A percentile compares a stretch with the other conserved stretches of the same genome.
Conservation (phyloP, 805 yeast species). For the Metschnikowia anglica region DNA sequence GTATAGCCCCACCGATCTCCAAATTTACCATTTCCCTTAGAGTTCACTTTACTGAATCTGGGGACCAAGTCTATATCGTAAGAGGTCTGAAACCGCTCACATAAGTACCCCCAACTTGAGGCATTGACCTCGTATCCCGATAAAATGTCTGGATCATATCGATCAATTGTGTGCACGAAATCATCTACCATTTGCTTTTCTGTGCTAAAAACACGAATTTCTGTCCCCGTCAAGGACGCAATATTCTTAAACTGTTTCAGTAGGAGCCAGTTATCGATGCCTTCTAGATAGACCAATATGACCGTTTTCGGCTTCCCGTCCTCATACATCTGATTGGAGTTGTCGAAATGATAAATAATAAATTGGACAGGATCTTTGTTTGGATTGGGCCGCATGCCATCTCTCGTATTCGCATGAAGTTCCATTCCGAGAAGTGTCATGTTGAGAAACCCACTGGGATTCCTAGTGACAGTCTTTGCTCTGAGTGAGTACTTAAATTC, state of each 20-base stretch:
- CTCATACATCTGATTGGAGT: conserved; percentile 25
- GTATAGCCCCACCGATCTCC: conserved; percentile 80
- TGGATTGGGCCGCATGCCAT: conserved; percentile 61
- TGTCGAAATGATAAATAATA: conserved; percentile 64
- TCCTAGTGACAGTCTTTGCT: conserved; percentile 31
- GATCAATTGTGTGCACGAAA: conserved; percentile 54
- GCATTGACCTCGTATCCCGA: conserved; percentile 82
- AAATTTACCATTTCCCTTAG: conserved; percentile 48
- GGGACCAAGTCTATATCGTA: conserved; percentile 55
- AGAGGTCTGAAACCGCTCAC: conserved; percentile 54
- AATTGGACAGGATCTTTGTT: conserved; percentile 52
- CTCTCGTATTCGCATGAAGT: conserved; percentile 59
- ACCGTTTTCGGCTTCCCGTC: conserved; percentile 9
- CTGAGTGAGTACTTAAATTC: conserved; percentile 41
- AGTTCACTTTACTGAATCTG: conserved; percentile 59
- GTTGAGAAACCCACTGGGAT: conserved; percentile 42
- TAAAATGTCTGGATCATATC: conserved; percentile 82
- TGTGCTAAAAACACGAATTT: conserved; percentile 15
- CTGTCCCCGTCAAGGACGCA: conserved; percentile 5
- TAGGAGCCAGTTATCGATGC: not conserved
- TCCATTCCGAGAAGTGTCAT: conserved; percentile 67
- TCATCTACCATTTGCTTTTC: conserved; percentile 61
- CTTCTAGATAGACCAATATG: conserved; percentile 10
- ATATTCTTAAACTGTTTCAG: conserved; percentile 2
- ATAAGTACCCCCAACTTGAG: conserved; percentile 85